Percentiles rank a stretch among this genome's conserved stretches.
These are phyloP conservation scores for Coemansia sp. DNA, from an alignment of 192 early-diverging fungal genomes.

Conservation along the genomic window DNA sequence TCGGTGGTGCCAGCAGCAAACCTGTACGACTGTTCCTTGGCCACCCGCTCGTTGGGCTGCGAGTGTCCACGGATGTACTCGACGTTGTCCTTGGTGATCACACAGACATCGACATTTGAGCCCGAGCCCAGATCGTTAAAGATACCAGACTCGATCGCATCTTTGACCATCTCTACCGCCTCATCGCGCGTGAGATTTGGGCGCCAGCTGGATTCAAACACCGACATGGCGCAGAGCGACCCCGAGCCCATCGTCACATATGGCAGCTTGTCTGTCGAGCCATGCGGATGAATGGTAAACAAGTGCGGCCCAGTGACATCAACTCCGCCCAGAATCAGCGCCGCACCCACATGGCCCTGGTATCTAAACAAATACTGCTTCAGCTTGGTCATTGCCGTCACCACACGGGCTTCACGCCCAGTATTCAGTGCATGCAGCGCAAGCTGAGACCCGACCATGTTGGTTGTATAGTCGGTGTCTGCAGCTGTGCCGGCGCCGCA, in stretches of 20 bases:
- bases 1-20: constrained; percentile 54
- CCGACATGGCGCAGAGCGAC: constrained; percentile 91
- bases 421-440: constrained; percentile 91
- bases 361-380: constrained; percentile 98
- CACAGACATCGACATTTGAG: constrained; percentile 90
- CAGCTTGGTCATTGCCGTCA: constrained; percentile 93
- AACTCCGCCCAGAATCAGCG: constrained; percentile 90
- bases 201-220: constrained; percentile 88
- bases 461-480: constrained; percentile 94
- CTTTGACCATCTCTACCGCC: constrained; percentile 85
- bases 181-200: constrained; percentile 81
- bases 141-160: constrained; percentile 95
- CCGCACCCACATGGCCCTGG: constrained; percentile 94
- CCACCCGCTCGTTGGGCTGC: constrained; percentile 83
- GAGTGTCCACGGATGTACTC: constrained; percentile 85
- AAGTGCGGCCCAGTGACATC: constrained; percentile 90
- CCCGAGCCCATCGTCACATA: constrained; percentile 97
- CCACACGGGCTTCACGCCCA: constrained; percentile 82
- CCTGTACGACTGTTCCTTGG: constrained; percentile 84
- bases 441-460: constrained; percentile 88
- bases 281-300: constrained; percentile 90
- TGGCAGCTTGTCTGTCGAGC: constrained; percentile 93
- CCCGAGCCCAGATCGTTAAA: constrained; percentile 99
- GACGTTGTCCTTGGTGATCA: constrained; percentile 82
- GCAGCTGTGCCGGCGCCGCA: constrained; percentile 99